A percentile compares a stretch with the other conserved stretches of the same genome.
These are phyloP conservation scores for Mortierella sp. DNA, from an alignment of 371 early-diverging fungal species.

Conservation along the genomic window DNA sequence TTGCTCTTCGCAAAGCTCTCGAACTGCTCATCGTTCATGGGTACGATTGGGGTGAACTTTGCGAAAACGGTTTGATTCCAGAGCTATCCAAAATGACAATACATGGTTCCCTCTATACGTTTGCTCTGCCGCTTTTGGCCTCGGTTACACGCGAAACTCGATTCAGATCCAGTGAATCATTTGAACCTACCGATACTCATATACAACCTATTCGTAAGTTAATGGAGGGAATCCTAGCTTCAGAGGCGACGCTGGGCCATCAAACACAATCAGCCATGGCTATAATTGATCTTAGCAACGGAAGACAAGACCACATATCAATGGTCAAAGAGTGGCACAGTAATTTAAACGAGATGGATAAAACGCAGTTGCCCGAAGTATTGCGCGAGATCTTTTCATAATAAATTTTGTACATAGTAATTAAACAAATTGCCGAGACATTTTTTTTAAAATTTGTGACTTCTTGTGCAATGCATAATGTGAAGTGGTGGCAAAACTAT, in stretches of 20 bases:
- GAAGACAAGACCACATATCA: conserved; percentile 7
- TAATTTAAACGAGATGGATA: conserved; percentile 3
- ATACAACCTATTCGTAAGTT: conserved; percentile 20
- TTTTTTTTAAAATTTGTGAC: conserved; percentile 3
- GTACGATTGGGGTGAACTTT: conserved; percentile 42
- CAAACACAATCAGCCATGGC: conserved; percentile 32
- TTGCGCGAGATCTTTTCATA: conserved; percentile 15
- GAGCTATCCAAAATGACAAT: conserved; percentile 26
- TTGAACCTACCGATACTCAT: not conserved
- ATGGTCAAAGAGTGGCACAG: conserved; percentile 21
- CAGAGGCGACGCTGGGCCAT: conserved; percentile 28
- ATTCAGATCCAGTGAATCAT: not conserved
- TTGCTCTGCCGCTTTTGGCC: conserved; percentile 38
- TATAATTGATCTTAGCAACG: conserved; percentile 22
- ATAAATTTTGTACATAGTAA: not conserved
- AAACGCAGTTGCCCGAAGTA: not conserved
- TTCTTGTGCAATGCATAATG: not conserved
- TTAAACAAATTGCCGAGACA: not conserved
- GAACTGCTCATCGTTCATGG: conserved; percentile 43
- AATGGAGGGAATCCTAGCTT: conserved; percentile 25
- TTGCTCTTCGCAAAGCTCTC: conserved; percentile 31
- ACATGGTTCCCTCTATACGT: conserved; percentile 12
- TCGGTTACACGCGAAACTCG: conserved; percentile 19
- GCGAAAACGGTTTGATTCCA: conserved; percentile 29
- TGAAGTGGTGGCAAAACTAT: conserved; percentile 8